These are phyloP conservation scores for Salicornia ramosissima DNA, from an alignment of 148 eudicot genomes.

Conservation along the genomic window DNA sequence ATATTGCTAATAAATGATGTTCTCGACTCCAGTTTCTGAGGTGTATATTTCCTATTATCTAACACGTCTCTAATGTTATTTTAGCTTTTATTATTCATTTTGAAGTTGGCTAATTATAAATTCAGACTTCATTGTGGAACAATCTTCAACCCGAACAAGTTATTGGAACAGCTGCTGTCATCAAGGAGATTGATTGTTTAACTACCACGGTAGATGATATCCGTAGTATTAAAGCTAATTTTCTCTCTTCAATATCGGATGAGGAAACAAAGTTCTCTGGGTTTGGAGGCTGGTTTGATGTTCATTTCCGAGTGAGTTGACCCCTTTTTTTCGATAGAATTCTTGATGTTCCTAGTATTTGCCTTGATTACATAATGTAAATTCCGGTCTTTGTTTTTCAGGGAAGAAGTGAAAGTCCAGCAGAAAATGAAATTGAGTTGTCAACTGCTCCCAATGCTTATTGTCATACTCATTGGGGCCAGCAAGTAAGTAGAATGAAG, in stretches of 20 bases:
- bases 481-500: slow-evolving; percentile 58
- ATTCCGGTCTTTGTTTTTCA: slow-evolving; percentile 26
- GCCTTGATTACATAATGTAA: slow-evolving; percentile 1
- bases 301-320: slow-evolving; percentile 89
- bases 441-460: slow-evolving; percentile 80
- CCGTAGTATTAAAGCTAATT: slow-evolving; percentile 40
- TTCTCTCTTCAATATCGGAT: slow-evolving; percentile 50
- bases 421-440: slow-evolving; percentile 62
- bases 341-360: not conserved
- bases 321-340: not conserved
- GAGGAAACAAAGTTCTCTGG: slow-evolving; percentile 66
- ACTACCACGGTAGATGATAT: slow-evolving; percentile 77
- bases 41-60: not conserved
- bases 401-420: slow-evolving; percentile 78
- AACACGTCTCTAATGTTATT: not conserved
- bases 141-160: slow-evolving; percentile 90
- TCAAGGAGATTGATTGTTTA: slow-evolving; percentile 82
- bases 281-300: slow-evolving; percentile 98
- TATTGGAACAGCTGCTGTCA: slow-evolving; percentile 57
- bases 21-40: not conserved
- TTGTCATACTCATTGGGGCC: slow-evolving; percentile 90
- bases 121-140: slow-evolving; percentile 90
- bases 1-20: not conserved
- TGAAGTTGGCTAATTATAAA: not conserved
- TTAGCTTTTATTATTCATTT: not conserved